Evolutionary conservation across 2,329 filamentous ascomycete species (phyloP).

Genomic region (Fusarium sp.): DNA sequence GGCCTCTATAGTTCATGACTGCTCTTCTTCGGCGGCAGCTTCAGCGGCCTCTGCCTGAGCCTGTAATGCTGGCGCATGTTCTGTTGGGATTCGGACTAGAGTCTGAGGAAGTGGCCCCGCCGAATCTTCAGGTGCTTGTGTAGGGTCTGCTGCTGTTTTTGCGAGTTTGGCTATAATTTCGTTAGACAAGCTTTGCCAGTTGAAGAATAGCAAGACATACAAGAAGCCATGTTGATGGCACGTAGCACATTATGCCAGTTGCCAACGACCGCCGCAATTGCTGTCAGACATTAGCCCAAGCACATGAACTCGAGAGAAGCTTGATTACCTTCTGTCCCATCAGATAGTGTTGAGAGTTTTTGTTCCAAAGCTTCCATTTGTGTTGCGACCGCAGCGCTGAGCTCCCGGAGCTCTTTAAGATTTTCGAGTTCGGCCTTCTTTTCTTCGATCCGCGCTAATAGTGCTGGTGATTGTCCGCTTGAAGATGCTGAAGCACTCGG

Average conservation of each 20-base stretch:
- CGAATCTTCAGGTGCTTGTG: slow-evolving; percentile 54
- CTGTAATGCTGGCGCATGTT: slow-evolving; percentile 75
- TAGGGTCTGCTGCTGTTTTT: slow-evolving; percentile 61
- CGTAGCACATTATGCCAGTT: slow-evolving; percentile 91
- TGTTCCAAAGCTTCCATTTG: slow-evolving; percentile 87
- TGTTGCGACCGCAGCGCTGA: slow-evolving; percentile 80
- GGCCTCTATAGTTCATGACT: slow-evolving; percentile 24
- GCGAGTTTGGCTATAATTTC: slow-evolving; percentile 72
- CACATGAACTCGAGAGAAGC: neutral
- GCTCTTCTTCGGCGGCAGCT: slow-evolving; percentile 56
- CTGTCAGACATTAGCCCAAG: slow-evolving; percentile 56
- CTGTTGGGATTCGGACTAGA: slow-evolving; percentile 84
- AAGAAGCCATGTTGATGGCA: slow-evolving; percentile 87
- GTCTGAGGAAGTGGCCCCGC: slow-evolving; percentile 77
- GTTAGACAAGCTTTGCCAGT: neutral
- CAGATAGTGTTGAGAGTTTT: slow-evolving; percentile 79
- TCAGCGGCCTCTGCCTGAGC: slow-evolving; percentile 67
- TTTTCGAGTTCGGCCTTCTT: slow-evolving; percentile 87
- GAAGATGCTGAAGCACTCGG: slow-evolving; percentile 62
- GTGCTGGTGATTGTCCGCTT: slow-evolving; percentile 73
- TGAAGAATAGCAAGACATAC: slow-evolving; percentile 61
- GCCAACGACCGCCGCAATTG: slow-evolving; percentile 83
- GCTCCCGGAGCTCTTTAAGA: slow-evolving; percentile 79
- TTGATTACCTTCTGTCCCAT: slow-evolving; percentile 80
- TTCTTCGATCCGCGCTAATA: slow-evolving; percentile 82